Base-by-base conservation (phyloP, 2,329 filamentous ascomycete species). In the Ceratocystis huliohia region DNA sequence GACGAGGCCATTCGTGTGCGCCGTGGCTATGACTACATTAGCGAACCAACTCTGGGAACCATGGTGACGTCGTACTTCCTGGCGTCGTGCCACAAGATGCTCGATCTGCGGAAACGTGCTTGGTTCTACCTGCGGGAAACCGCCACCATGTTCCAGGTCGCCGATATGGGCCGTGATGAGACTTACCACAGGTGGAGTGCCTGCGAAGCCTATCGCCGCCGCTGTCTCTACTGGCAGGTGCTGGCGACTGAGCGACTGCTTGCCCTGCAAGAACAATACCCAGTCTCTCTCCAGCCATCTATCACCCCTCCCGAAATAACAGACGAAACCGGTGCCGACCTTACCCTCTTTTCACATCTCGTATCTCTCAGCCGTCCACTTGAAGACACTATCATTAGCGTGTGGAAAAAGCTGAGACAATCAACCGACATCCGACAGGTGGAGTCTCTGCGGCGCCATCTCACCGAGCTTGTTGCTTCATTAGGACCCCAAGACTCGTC, bases 51-150 rank as follows among this genome's bases (percentile, higher is more conserved):
- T 7, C 74, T 82, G 67, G 83, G 84, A 70, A 81, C 78, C 57
- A 74, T 89, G 13, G 84, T 86, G 67, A 90, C 87, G n/a, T 91
- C 87, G 65, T 91, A 89, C 74, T 91, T 93, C 73, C 74, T 93
- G 30, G 91, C 89, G 71, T 87, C 83, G 46, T 80, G 86, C 73
- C 87, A 91, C 73, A 66, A 65, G 37, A 65, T 66, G 30, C 56
- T 68, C 33, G 65, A 66, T 2, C 22, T 65, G 13, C 53, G 57
- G 45, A 85, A 88, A 69, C 85, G 86, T 73, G 88, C 88, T 1
- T 93, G 89, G 88, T 91, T 86, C 72, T 85, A 90, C 73, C 78
- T 93, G 8, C 84, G 88, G 30, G 89, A 94, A 74, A 87, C 88
- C 5, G 87, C 85, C 1, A 91, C 88, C 5, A 79, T 93, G 74